Base-by-base conservation (phyloP, 441 rosid genomes). In the Flueggea neowawraea region DNA sequence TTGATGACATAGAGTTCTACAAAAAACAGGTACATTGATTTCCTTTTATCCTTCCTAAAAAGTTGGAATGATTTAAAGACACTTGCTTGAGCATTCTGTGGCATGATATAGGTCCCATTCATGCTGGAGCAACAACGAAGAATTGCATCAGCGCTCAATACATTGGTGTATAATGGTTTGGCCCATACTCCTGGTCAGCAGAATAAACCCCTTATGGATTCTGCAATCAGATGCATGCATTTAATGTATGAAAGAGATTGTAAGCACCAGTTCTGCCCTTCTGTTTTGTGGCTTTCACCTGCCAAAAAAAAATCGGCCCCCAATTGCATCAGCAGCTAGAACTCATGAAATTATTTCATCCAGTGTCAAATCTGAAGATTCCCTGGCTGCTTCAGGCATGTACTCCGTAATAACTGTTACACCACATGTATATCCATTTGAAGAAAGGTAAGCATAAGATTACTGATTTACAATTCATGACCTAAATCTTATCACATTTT, bases 1-100 rank as follows among this genome's bases (percentile, higher is more conserved):
- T 95, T 74, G 99, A 95, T 84, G 99, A 95, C 90, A 83, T 91
- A 69, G 97, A 95, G 73, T 95, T 91, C 80, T 95, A 92, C 67
- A 97, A 95, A 75, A 92, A 85, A 72, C 99, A 95, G 98, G 99
- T 88, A 84, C 59, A 33, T 52, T 55, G 51, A 31, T 68, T 60
- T 54, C 52, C 33, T 43, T 39, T 36, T 16, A 12, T 31, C 16
- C 15, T 31, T 16, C 16, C 47, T 70, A 47, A 65, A 47, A 55
- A 54, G 74, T 61, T 66, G 16, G 58, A 50, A 68, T 58, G 58
- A 55, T 41, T 16, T 65, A 22, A 65, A 55, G 68, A 58, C 69
- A 15, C 65, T 74, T 60, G 76, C 65, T 65, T 58, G 59, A 72
- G 63, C 57, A 52, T 70, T 69, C 22, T 78, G 4, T 36, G 73